Evolutionary conservation across 495 filamentous ascomycete species (phyloP).

Genomic region (Penicillium herquei): DNA sequence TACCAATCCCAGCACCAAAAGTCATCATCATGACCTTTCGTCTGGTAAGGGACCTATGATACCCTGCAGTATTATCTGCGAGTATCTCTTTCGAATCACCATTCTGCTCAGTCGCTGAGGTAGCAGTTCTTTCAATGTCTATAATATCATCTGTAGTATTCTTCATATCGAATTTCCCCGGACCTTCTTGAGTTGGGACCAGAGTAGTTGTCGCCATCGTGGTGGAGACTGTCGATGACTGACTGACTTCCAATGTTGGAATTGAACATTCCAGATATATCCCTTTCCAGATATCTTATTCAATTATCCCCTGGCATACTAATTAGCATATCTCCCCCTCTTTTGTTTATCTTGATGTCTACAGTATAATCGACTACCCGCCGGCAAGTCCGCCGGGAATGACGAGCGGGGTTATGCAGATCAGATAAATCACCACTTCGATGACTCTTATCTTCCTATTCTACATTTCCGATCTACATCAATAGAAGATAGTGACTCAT

Average conservation of each 20-base stretch:
- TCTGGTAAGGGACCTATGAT: conserved; percentile 27
- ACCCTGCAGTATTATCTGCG: conserved; percentile 17
- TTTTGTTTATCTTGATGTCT: neutral
- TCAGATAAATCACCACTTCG: conserved; percentile 5
- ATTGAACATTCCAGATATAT: neutral
- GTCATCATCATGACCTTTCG: conserved; percentile 37
- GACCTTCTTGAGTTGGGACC: neutral
- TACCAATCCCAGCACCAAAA: conserved; percentile 32
- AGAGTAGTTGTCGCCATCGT: conserved; percentile 8
- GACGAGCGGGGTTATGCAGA: conserved; percentile 5
- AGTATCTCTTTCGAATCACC: conserved; percentile 11
- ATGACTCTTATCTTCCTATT: conserved; percentile 1
- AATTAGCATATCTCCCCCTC: neutral
- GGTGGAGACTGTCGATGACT: neutral
- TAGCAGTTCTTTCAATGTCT: conserved; percentile 19
- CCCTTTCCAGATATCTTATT: neutral
- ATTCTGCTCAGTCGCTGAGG: conserved; percentile 16
- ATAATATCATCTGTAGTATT: neutral
- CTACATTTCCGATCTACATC: no score
- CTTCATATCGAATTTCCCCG: conserved; percentile 8
- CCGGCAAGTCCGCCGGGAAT: conserved; percentile 3
- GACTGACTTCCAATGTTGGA: neutral
- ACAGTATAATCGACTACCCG: no score
- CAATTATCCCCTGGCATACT: neutral
- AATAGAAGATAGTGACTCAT: neutral